Evolutionary conservation across 495 filamentous ascomycete species (phyloP), one percentile per base, ranked within the genome.

Genomic region (Aspergillus bertholletiae): DNA sequence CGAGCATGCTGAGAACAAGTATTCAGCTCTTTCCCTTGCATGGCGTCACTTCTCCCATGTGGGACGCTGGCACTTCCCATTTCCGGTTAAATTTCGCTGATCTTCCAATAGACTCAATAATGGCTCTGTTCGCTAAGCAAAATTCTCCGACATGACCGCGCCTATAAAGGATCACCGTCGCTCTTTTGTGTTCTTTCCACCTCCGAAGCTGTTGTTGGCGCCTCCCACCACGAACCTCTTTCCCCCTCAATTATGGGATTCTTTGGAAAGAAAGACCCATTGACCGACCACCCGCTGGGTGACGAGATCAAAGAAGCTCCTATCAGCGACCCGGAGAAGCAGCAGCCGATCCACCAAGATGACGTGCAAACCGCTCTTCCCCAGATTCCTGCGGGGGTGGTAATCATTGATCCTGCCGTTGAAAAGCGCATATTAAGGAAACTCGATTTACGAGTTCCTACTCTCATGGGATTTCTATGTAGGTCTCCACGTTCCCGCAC

Each of bases 351-450:
- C 7, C 65, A 69, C 32, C 32, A 63, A 5, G 67, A 73, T 54
- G 53, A 62, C n/a, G 30, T 34, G 0, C 49, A 60, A 21, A 63
- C 54, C 9, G 62, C 57, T 2, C 55, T 67, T 18, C 57, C 53
- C 30, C 59, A 66, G 18, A 58, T 59, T 7, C 50, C 58, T 5
- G 41, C 51, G 15, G 26, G 56, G 9, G 13, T 47, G 18, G 32
- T 65, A 27, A 4, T 43, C 15, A 76, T 85, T 48, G 75, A 83
- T 51, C 74, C 83, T 5, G 75, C 64, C 9, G 49, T 82, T 17
- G 85, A 88, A 65, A 76, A 68, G 47, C 65, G 74, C n/a, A 71
- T 88, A 2, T 51, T 84, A 46, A 69, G 79, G 24, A 88, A 88
- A 61, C 56, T 88, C 48, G 86, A 89, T 55, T 64, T 64, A 47